Base-by-base conservation (phyloP, 306 rosid genomes). In the Senna siamea region DNA sequence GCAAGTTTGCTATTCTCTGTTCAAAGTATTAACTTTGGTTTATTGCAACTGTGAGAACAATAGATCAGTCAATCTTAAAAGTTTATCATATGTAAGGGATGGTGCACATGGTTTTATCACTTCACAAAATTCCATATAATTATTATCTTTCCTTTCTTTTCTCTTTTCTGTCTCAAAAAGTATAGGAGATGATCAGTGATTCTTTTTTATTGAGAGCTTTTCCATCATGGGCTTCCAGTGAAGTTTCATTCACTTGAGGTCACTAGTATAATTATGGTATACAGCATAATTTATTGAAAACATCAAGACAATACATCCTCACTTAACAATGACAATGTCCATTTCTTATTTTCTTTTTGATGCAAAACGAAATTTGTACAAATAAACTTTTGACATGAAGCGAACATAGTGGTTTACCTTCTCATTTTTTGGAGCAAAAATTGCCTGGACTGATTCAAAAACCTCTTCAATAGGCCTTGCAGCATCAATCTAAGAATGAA, bases 381-480 rank as follows among this genome's bases (percentile, higher is more conserved):
- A 74, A 64, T 81, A 68, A 72, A 83, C 74, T 79, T 76, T 73
- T 71, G 77, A 59, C 81, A 80, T 67, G 77, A 78, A 58, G 57
- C 70, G 71, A 80, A 75, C 44, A 75, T 17, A 76, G 43, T n/a
- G 75, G 62, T 80, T 86, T 89, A 94, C 99, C 97, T 94, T 89
- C 84, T 84, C 95, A 83, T 37, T 84, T 87, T 89, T 88, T 20
- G 96, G 85, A 80, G 81, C 72, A 81, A 94, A 89, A 80, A 92
- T 55, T 44, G 77, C 93, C 84, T 92, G 89, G 63, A 94, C 99
- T 0, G 93, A 75, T 78, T 88, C 98, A 47, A 81, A 94, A 62
- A 94, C 98, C 83, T 94, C 92, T 78, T 79, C 88, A 48, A 92
- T 1, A 38, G 99, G 93, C 87, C 76, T 90, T 70, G 81, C 92